Evolutionary conservation across 306 rosid species (phyloP), one percentile per base, ranked within the genome.

Genomic region (Citrullus mucosospermus): DNA sequence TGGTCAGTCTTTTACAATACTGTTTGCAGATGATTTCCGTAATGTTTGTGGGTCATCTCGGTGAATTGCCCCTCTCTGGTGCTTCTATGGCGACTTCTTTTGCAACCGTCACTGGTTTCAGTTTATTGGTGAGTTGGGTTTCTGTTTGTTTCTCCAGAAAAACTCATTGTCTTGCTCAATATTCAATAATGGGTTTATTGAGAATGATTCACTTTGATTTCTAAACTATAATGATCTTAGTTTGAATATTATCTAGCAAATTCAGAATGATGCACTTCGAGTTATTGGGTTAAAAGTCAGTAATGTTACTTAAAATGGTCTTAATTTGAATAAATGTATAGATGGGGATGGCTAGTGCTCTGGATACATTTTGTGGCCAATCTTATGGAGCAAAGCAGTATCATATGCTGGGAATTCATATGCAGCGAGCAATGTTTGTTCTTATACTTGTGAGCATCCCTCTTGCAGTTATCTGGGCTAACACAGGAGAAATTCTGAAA

Each of bases 311-410:
- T 56, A 9, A 56, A n/a, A 20, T 6, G 28, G 61, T 56, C 28
- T 50, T 50, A 50, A 12, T 13, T 51, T 51, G n/a, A 4, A 15
- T 25, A 44, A 28, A 41, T 18, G 46, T 75, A 13, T 65, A 91
- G 98, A 43, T 87, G 84, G 98, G 98, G 51, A 22, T 93, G 91
- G 86, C 96, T 44, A 83, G 92, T 36, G 90, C 93, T 36, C 44
- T 93, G 72, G 98, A 90, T 78, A 90, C 98, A 25, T 88, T 91
- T 39, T 91, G 93, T 32, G 97, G 97, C 6, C 98, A 93, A 81
- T 84, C 96, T 44, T 90, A 83, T 83, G 96, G 96, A 75, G 97
- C 58, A 17, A 54, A 54, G 20, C 58, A 87, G 17, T 86, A 83
- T 75, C 88, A 81, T n/a, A 79, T 87, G 91, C 62, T 91, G 81